Percentiles rank a stretch among this genome's conserved stretches.
phyloP scores from a whole-genome alignment of 768 basidiomycete genomes.

The Fibroporia radiculosa region DNA sequence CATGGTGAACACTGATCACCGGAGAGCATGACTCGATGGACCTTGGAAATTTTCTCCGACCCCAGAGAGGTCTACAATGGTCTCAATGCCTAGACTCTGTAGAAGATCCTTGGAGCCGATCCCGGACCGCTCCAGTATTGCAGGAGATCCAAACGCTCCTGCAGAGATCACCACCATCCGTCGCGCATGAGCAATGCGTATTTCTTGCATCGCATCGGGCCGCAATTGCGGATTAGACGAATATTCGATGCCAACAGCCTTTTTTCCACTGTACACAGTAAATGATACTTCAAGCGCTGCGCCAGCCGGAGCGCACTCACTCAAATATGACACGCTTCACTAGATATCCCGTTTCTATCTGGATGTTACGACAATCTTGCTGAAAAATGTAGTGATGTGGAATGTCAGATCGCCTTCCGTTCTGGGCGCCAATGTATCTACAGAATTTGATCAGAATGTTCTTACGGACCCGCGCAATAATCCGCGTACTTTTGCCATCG shows the following conservation, averaged over 20 bases:
- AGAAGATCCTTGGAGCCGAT: slow-evolving; percentile 30
- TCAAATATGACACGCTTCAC: slow-evolving; percentile 32
- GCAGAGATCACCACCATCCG: slow-evolving; percentile 32
- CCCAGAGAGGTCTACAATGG: slow-evolving; percentile 32
- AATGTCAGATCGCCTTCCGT: slow-evolving; percentile 51
- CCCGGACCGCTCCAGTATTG: slow-evolving; percentile 49
- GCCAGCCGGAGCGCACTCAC: slow-evolving; percentile 17
- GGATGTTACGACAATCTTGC: slow-evolving; percentile 14
- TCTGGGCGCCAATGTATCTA: slow-evolving; percentile 49
- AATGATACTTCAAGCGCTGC: background rate
- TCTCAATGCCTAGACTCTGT: slow-evolving; percentile 21
- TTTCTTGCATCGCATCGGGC: slow-evolving; percentile 8
- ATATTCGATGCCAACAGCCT: slow-evolving; percentile 34
- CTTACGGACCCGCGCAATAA: background rate
- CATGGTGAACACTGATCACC: background rate
- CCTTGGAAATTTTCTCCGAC: slow-evolving; percentile 36
- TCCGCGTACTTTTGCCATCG: slow-evolving; percentile 42
- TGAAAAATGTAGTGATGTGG: slow-evolving; percentile 36
- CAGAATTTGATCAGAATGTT: background rate
- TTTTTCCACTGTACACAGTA: slow-evolving; percentile 20
- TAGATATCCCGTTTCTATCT: slow-evolving; percentile 25
- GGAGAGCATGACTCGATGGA: background rate
- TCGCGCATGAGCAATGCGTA: slow-evolving; percentile 22
- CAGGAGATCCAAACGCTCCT: slow-evolving; percentile 38
- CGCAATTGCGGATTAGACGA: slow-evolving; percentile 19